A percentile compares a stretch with the other conserved stretches of the same genome.
Evolutionary conservation across 1,284 basidiomycete species (phyloP).

Genomic region (Albatrellus sp.): DNA sequence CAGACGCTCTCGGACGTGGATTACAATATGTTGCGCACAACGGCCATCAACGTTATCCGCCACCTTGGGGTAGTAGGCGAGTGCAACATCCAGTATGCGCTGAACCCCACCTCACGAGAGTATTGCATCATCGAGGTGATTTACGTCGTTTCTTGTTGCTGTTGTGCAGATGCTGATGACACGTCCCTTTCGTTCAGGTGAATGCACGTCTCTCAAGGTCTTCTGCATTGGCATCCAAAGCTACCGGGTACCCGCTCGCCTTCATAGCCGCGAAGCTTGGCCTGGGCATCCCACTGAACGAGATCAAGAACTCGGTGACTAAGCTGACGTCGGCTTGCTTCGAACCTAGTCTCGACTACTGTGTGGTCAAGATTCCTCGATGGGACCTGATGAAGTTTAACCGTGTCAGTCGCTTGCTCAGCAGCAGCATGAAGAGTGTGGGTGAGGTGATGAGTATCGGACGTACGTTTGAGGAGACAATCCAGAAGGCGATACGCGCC

Average conservation of each 20-base stretch:
- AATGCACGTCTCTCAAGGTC: constrained; percentile 99
- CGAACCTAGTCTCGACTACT: constrained; percentile 95
- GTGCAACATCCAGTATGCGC: constrained; percentile 98
- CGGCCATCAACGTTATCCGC: constrained; percentile 95
- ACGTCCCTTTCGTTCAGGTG: constrained; percentile 37
- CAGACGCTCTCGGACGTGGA: constrained; percentile 97
- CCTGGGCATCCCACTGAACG: constrained; percentile 92
- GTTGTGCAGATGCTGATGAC: background rate
- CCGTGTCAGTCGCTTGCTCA: constrained; percentile 78
- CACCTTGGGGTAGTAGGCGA: constrained; percentile 97
- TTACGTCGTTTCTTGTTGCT: background rate
- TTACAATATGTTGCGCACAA: constrained; percentile 98
- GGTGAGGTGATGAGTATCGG: constrained; percentile 99
- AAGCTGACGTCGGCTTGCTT: constrained; percentile 96
- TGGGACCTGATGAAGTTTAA: constrained; percentile 99
- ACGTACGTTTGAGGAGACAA: constrained; percentile 94
- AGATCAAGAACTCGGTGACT: constrained; percentile 96
- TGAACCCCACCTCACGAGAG: constrained; percentile 90
- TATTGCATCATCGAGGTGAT: constrained; percentile 95
- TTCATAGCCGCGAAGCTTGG: constrained; percentile 98
- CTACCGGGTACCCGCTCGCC: constrained; percentile 95
- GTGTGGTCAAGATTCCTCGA: constrained; percentile 96
- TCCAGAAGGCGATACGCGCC: constrained; percentile 94
- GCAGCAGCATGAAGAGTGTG: constrained; percentile 97
- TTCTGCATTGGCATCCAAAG: constrained; percentile 95